These are phyloP conservation scores for Acacia acuminata DNA, from an alignment of 306 rosid genomes.

Conservation along the genomic window DNA sequence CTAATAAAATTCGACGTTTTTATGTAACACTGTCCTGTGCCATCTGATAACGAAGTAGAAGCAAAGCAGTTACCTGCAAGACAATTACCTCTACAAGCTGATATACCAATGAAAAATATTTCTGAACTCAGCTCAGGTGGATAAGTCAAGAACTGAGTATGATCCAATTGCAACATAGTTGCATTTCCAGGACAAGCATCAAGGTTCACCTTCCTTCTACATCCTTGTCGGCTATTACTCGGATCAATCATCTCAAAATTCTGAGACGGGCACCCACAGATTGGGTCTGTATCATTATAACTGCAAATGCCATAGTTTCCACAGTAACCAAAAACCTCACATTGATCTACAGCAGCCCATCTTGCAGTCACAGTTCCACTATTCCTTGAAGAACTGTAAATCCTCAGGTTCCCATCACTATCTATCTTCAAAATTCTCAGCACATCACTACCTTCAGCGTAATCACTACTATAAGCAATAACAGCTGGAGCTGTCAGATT, in stretches of 20 bases:
- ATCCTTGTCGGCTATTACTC: constrained; percentile 54
- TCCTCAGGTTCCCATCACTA: constrained; percentile 72
- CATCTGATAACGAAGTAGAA: constrained; percentile 47
- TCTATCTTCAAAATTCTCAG: constrained; percentile 60
- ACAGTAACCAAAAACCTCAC: constrained; percentile 71
- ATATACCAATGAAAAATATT: constrained; percentile 1
- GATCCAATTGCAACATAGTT: constrained; percentile 47
- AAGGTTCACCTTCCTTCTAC: constrained; percentile 55
- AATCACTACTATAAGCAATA: constrained; percentile 68
- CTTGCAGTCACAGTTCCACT: constrained; percentile 36
- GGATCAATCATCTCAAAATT: constrained; percentile 68
- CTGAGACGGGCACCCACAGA: constrained; percentile 67
- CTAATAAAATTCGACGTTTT: constrained; percentile 29
- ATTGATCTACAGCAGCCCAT: constrained; percentile 78
- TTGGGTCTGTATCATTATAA: constrained; percentile 52
- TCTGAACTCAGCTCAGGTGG: constrained; percentile 32
- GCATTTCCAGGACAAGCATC: constrained; percentile 47
- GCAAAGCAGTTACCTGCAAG: constrained; percentile 36
- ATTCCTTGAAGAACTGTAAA: constrained; percentile 50
- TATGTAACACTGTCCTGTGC: constrained; percentile 41
- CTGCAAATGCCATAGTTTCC: constrained; percentile 71
- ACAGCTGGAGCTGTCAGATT: constrained; percentile 27
- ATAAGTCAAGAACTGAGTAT: constrained; percentile 56
- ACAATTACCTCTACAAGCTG: constrained; percentile 41
- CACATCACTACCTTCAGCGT: constrained; percentile 44